phyloP scores from a whole-genome alignment of 1,284 basidiomycete species.

The Porphyrellus sp. region DNA sequence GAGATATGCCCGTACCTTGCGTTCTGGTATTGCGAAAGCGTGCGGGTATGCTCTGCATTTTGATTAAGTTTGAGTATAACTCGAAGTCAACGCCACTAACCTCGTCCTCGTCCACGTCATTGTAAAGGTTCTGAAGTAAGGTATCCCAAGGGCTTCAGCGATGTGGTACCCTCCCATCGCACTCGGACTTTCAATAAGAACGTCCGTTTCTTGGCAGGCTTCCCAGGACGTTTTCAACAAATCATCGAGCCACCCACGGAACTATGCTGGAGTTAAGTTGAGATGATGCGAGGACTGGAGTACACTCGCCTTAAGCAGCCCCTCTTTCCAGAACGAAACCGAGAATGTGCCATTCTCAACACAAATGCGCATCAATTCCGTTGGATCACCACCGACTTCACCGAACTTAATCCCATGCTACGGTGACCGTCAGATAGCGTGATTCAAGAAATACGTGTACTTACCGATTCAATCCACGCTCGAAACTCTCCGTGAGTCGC shows the following conservation, averaged over 20 bases:
- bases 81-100: constrained; percentile 32
- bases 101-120: constrained; percentile 82
- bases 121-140: constrained; percentile 91
- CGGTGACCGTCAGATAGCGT: constrained; percentile 16
- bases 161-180: constrained; percentile 99
- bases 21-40: constrained; percentile 94
- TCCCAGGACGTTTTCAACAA: constrained; percentile 91
- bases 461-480: constrained; percentile 90
- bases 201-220: constrained; percentile 91
- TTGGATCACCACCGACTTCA: constrained; percentile 94
- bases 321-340: constrained; percentile 89
- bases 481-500: constrained; percentile 94
- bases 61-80: constrained; percentile 3
- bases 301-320: constrained; percentile 69
- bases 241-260: constrained; percentile 96
- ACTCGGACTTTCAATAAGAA: constrained; percentile 92
- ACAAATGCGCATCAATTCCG: constrained; percentile 92
- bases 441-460: constrained; percentile 31
- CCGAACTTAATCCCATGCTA: constrained; percentile 92
- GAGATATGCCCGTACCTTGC: constrained; percentile 50
- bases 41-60: constrained; percentile 84
- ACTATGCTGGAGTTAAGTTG: constrained; percentile 45
- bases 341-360: constrained; percentile 98
- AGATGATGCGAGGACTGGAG: not conserved
- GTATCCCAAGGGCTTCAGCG: constrained; percentile 89